phyloP scores from a whole-genome alignment of 2,329 filamentous ascomycete species.

The Neonectria punicea region DNA sequence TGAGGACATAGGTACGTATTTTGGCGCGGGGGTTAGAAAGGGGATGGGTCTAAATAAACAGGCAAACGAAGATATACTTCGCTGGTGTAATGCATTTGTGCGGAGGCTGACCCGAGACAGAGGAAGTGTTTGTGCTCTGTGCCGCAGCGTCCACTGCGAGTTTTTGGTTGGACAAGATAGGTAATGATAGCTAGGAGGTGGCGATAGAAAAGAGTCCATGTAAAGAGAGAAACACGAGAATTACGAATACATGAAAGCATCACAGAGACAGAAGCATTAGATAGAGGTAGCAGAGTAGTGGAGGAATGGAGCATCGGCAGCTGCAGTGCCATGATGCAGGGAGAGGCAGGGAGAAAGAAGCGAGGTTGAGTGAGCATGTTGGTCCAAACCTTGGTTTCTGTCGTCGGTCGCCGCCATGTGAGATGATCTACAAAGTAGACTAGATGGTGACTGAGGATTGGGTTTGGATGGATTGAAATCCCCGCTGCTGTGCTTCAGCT shows the following conservation, averaged over 20 bases:
- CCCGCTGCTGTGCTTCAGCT: slow-evolving; percentile 29
- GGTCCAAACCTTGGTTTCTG: slow-evolving; percentile 11
- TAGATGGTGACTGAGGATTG: slow-evolving; percentile 6
- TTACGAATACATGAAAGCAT: background rate
- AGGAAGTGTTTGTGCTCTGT: background rate
- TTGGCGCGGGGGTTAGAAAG: background rate
- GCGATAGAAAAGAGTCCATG: no score
- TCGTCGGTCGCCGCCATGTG: slow-evolving; percentile 7
- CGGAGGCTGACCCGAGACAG: slow-evolving; percentile 25
- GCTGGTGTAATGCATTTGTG: background rate
- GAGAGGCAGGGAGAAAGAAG: background rate
- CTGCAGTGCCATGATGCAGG: background rate
- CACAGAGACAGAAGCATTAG: no score
- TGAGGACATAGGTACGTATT: slow-evolving; percentile 1
- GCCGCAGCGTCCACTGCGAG: background rate
- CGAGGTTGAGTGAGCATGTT: slow-evolving; percentile 24
- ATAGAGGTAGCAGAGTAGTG: background rate
- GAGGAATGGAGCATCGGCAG: background rate
- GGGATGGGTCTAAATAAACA: background rate
- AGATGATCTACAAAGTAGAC: background rate
- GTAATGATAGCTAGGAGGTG: background rate
- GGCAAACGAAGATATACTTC: background rate
- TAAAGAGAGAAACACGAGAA: background rate
- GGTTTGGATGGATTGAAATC: slow-evolving; percentile 16
- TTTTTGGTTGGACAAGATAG: background rate